Conservation (phyloP, 148 eudicot species). For the Rhododendron ferrugineum region DNA sequence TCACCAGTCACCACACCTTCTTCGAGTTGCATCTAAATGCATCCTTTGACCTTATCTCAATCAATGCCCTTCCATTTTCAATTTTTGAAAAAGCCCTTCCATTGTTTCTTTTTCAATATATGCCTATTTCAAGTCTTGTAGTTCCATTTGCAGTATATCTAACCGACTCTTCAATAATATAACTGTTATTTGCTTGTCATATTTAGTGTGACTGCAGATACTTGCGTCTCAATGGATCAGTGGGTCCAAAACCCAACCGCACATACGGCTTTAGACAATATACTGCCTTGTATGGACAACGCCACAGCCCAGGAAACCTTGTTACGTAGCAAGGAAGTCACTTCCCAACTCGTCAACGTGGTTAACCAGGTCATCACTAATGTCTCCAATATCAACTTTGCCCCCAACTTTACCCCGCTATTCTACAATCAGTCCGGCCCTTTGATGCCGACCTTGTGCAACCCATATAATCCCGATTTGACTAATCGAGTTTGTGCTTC, state of each 20-base stretch:
- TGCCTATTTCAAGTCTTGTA: not conserved
- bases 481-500: constrained; percentile 48
- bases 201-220: constrained; percentile 69
- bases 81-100: not conserved
- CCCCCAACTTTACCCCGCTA: constrained; percentile 56
- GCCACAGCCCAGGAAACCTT: constrained; percentile 76
- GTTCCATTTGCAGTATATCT: not conserved
- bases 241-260: constrained; percentile 81
- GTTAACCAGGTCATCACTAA: constrained; percentile 80
- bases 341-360: constrained; percentile 62
- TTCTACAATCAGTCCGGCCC: constrained; percentile 95
- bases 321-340: constrained; percentile 66
- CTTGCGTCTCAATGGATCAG: constrained; percentile 76
- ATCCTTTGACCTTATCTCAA: not conserved
- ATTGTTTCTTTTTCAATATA: not conserved
- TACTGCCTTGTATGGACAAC: constrained; percentile 85
- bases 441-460: constrained; percentile 59
- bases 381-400: constrained; percentile 68
- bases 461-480: constrained; percentile 58
- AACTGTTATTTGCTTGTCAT: not conserved
- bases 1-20: not conserved
- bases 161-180: not conserved
- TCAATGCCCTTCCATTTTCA: not conserved
- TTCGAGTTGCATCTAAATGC: not conserved
- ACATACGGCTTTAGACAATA: constrained; percentile 79